Base-by-base conservation (phyloP, 2,329 filamentous ascomycete species). In the Chrysosporium queenslandicum region DNA sequence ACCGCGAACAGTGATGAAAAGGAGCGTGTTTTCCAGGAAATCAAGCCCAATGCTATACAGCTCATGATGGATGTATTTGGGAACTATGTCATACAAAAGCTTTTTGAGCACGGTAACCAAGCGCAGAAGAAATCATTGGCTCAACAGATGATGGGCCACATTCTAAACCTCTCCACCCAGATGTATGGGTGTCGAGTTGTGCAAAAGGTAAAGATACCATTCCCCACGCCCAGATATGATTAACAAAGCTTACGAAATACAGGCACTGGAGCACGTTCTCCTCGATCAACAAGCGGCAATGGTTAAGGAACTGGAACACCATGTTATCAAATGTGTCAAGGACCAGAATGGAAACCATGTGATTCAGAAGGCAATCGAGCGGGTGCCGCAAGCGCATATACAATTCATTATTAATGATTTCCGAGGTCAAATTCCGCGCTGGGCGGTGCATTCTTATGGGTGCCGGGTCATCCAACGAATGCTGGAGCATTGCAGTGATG, bases 31-130 rank as follows among this genome's bases (percentile, higher is more conserved):
- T 97, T 96, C 73, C 76, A 78, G 0, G 92, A 97, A 67, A 88
- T 98, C 42, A 79, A 86, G 60, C 80, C 82, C 0, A 92, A 98
- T 59, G 82, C 85, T 1, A 69, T 94, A 27, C 88, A 91, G 63
- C 74, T 98, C 45, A 96, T 95, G 88, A 91, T 85, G 42, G 92
- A 97, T 66, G 85, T 97, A 0, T 98, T 96, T 64, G 92, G 92
- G 50, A 98, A 98, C 68, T 98, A 97, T 64, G 92, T 98, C 32
- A 90, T 97, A 36, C 92, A 98, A 64, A 97, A 96, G 67, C 83
- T 97, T 65, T 96, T 97, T 57, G 91, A 97, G 66, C 88, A 97
- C 66, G 91, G 92, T 36, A 94, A 88, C 60, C 90, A 95, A 68
- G 79, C 83, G 0, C 92, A 98, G 71, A 98, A 98, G 74, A 89